Evolutionary conservation across 225 moss, liverwort and hornwort species (phyloP), one percentile per base, ranked within the genome.

Genomic region (Asterella californica): DNA sequence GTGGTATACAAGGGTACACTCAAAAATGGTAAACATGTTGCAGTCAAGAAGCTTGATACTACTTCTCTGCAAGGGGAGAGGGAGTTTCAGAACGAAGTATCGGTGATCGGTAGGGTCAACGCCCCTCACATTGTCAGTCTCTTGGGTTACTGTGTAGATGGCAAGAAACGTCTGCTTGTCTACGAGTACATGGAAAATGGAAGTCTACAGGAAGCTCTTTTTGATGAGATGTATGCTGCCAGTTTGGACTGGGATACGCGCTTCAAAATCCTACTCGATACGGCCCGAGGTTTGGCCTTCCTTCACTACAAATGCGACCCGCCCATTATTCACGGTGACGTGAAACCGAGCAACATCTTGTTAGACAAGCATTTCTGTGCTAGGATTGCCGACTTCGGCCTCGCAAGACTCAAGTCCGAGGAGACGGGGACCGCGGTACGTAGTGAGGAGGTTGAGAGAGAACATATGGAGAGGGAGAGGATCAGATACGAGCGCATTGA

Each of bases 51-150:
- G 81, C 86, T 94, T 36, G 96, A 94, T 84, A 90, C 90, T 50
- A 91, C 94, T 48, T 88, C 94, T 27, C 85, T 91, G 47, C 96
- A 94, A 85, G 96, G 96, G 32, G 94, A 97, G 83, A 87, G 92
- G 69, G 96, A 94, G 75, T 97, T 97, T 66, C 94, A 97, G 82
- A 97, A 94, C 79, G 96, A 97, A 84, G 89, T 97, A 27, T 93
- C 91, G 17, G 89, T 97, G 65, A 90, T 92, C 30, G 96, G 93
- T 30, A 90, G 88, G 70, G 83, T 97, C 54, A 83, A 87, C 54
- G 94, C 96, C 63, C 94, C 93, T 9, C 91, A 91, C 77, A 88
- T 97, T 64, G 93, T 97, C n/a, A 86, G 90, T 47, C 92, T 97
- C 27, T 81, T 94, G 77, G 96, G 96, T 2, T 93, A 94, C 67